A percentile compares a stretch with the other conserved stretches of the same genome.
Evolutionary conservation across 371 early-diverging fungal species (phyloP).

Genomic region (Syncephalastrum sp.): DNA sequence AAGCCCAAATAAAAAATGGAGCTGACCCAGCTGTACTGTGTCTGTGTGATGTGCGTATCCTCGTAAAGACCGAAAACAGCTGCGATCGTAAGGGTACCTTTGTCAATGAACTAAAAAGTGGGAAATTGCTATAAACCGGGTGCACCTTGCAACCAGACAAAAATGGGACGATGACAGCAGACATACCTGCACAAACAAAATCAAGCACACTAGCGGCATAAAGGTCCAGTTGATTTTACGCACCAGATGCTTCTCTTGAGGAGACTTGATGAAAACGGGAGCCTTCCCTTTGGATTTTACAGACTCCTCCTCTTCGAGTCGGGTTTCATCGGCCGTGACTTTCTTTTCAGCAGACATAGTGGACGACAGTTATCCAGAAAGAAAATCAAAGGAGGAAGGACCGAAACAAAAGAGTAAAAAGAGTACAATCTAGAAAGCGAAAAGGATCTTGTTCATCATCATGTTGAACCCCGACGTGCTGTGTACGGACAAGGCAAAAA

Average conservation of each 20-base stretch:
- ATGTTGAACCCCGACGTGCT: no score
- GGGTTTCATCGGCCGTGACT: no score
- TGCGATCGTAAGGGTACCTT: slow-evolving; percentile 27
- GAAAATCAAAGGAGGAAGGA: no score
- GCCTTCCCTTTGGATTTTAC: no score
- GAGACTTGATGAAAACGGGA: slow-evolving; percentile 2
- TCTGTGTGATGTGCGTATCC: slow-evolving; percentile 19
- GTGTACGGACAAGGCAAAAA: no score
- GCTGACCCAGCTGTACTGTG: slow-evolving; percentile 29
- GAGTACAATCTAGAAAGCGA: no score
- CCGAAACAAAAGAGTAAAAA: no score
- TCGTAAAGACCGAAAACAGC: slow-evolving; percentile 28
- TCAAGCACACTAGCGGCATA: slow-evolving; percentile 16
- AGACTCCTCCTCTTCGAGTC: no score
- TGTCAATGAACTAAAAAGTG: slow-evolving; percentile 31
- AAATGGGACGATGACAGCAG: neutral
- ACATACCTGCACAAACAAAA: slow-evolving; percentile 21
- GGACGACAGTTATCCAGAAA: no score
- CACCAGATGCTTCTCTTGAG: slow-evolving; percentile 14
- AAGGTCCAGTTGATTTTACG: slow-evolving; percentile 17
- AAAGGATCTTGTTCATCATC: no score
- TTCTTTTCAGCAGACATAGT: no score
- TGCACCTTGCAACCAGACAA: neutral
- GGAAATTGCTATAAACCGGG: neutral
- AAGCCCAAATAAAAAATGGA: slow-evolving; percentile 37